These are phyloP conservation scores for Euphorbia schlechtendalii DNA, from an alignment of 441 rosid genomes.

Conservation along the genomic window DNA sequence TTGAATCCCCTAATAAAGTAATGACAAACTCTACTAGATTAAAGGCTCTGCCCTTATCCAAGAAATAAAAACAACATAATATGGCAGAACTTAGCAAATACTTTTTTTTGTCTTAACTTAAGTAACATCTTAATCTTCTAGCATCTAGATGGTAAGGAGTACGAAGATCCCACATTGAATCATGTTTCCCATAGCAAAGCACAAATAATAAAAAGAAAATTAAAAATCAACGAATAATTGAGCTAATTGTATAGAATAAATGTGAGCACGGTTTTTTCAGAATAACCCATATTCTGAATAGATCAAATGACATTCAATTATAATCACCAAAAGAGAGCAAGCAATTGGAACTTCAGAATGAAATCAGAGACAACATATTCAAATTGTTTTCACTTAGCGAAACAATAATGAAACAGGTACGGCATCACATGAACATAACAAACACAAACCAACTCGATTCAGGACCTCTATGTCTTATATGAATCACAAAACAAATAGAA, in stretches of 20 bases:
- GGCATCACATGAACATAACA: constrained; percentile 3
- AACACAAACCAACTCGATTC: constrained; percentile 6
- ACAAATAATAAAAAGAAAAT: no score
- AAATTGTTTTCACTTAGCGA: no score
- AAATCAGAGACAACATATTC: neutral
- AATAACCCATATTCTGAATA: constrained; percentile 9
- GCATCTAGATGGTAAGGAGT: neutral
- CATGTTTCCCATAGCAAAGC: neutral
- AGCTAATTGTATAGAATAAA: no score
- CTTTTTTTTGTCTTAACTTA: constrained; percentile 7
- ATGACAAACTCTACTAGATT: neutral
- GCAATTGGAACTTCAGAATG: neutral
- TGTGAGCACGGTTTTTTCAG: no score
- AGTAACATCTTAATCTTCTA: neutral
- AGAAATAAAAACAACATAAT: neutral
- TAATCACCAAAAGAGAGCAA: neutral
- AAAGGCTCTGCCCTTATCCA: neutral
- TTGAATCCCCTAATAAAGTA: constrained; percentile 1
- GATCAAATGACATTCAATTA: neutral
- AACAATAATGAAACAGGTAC: neutral
- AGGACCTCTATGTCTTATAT: constrained; percentile 15
- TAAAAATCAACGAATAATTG: no score
- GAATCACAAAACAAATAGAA: neutral
- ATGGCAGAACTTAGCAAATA: neutral
- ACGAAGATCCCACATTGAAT: neutral